These are phyloP conservation scores for Wickerhamomyces bisporus DNA, from an alignment of 805 yeast genomes.

Conservation along the genomic window DNA sequence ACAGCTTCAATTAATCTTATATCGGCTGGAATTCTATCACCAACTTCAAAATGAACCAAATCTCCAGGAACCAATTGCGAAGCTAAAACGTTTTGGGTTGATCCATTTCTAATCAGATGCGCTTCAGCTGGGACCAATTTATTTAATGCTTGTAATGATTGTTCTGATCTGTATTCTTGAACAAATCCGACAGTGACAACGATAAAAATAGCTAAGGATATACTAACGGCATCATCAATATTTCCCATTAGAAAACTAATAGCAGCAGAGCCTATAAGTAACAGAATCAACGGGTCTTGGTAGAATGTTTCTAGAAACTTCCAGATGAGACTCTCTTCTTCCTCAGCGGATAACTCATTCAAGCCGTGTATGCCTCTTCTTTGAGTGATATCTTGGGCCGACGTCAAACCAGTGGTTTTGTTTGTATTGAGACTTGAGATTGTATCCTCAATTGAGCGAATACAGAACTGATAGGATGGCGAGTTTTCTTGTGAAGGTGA, in stretches of 20 bases:
- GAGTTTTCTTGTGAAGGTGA: conserved; percentile 33
- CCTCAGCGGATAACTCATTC: conserved; percentile 74
- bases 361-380: conserved; percentile 74
- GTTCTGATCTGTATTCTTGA: conserved; percentile 94
- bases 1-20: conserved; percentile 73
- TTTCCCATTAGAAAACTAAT: conserved; percentile 92
- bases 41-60: conserved; percentile 80
- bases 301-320: conserved; percentile 78
- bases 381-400: conserved; percentile 63
- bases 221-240: conserved; percentile 90
- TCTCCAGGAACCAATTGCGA: conserved; percentile 93
- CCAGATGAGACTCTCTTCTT: conserved; percentile 63
- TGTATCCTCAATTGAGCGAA: conserved; percentile 61
- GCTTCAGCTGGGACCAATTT: conserved; percentile 96
- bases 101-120: conserved; percentile 78
- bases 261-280: conserved; percentile 85
- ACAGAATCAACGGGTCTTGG: conserved; percentile 84
- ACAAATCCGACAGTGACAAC: conserved; percentile 97
- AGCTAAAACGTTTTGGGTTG: conserved; percentile 78
- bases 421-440: conserved; percentile 59
- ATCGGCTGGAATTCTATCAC: conserved; percentile 97
- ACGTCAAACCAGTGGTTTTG: conserved; percentile 51
- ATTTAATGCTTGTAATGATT: conserved; percentile 88
- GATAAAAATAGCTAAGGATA: conserved; percentile 84
- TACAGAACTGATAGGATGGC: conserved; percentile 64